Conservation (phyloP, 75 land plant genomes). For the Cupressus sempervirens region DNA sequence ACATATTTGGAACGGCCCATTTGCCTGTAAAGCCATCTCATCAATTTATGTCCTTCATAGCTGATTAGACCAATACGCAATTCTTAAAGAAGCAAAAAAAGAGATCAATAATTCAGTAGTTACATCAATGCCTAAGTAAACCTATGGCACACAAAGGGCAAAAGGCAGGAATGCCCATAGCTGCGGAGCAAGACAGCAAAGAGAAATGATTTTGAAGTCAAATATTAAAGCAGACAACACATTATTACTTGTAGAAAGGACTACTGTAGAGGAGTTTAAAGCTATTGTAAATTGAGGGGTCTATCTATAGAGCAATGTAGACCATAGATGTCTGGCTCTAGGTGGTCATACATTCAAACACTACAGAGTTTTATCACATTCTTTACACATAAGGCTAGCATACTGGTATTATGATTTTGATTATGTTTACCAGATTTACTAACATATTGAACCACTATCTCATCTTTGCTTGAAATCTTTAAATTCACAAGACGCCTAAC, state of each 20-base stretch:
- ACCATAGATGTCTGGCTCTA: too few relatives aligned
- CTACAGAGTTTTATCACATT: too few relatives aligned
- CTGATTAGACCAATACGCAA: background rate
- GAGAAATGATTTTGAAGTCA: background rate
- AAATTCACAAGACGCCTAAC: too few relatives aligned
- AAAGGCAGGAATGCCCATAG: background rate
- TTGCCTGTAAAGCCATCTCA: conserved; percentile 2
- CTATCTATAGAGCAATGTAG: too few relatives aligned
- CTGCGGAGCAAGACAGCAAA: background rate
- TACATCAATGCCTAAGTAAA: background rate
- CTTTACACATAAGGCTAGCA: too few relatives aligned
- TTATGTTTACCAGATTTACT: too few relatives aligned
- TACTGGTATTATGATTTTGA: too few relatives aligned
- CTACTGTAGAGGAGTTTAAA: background rate
- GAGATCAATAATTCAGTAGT: background rate
- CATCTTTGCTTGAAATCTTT: too few relatives aligned
- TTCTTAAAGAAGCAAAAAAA: background rate
- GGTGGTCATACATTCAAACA: background rate
- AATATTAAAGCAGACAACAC: background rate
- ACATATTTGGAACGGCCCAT: conserved; percentile 3
- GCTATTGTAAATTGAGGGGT: background rate
- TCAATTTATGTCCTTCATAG: background rate
- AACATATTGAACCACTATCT: too few relatives aligned
- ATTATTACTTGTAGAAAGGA: background rate
- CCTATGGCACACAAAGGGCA: background rate